Base-by-base conservation (phyloP, 1,139 yeast species). In the Chernovozyma aurita region DNA sequence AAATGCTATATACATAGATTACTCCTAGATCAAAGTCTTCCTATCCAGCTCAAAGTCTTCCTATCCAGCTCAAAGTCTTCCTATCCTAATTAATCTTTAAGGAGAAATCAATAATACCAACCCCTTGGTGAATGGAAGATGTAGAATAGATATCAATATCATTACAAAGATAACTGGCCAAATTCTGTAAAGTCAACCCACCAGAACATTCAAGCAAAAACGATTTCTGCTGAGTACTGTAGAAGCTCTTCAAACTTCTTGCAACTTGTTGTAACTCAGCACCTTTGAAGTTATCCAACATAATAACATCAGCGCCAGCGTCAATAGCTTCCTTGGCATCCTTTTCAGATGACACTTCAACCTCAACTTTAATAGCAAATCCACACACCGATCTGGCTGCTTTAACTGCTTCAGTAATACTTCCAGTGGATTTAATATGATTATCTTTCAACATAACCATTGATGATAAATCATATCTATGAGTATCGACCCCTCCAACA, bases 391-490 rank as follows among this genome's bases (percentile, higher is more conserved):
- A 63, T 39, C 86, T 74, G 2, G 97, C 97, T 40, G 74, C 71
- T 33, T 65, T 51, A 4, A 92, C 92, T 1, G 97, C 97, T 34
- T 74, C 65, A 7, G 95, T 85, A 47, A 90, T 90, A 29, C 95
- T 85, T 0, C 97, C 97, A 2, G 94, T 85, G 7, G 95, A 82
- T 76, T 92, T 83, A 35, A 90, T 76, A 55, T 92, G 97, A 60
- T 90, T 90, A 54, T 90, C 97, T 59, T 90, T 90, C 49, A 90
- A 75, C 97, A 90, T 90, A 3, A 90, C 94, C 97, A 90, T 90
- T 4, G 94, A 77, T 35, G 95, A 83, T 45, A 90, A 73, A 56
- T 90, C 97, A 52, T 86, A 87, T 44, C 97, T 71, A 59, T 90
- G 97, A 41, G 95, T 77, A 55, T 90, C 97, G 39, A 87, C 86